Evolutionary conservation across 2,329 filamentous ascomycete species (phyloP), one percentile per base, ranked within the genome.

Genomic region (Lecanicillium sp.): DNA sequence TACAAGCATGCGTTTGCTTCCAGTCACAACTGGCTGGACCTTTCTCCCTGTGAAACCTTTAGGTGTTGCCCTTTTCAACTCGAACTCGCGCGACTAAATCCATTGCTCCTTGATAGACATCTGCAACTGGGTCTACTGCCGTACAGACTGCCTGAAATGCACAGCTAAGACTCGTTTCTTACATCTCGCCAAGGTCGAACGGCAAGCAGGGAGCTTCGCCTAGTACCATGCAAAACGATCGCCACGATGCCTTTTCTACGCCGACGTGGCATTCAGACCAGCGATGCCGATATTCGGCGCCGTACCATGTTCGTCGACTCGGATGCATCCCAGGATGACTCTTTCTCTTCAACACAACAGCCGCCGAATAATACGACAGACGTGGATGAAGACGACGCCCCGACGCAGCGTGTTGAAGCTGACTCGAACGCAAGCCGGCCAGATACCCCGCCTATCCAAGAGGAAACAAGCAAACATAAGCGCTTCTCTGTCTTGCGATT

Each of bases 401-500:
- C 51, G 48, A 42, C 49, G 41, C 37, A 51, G 52, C 28, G 51
- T 53, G 15, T 42, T 52, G 19, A 43, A 44, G 18, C 43, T 44
- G 18, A 43, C 45, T 35, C 41, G 40, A 43, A 37, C 37, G 42
- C 47, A 38, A 50, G 42, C 45, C 62, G 68, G 27, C 64, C 70
- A 11, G 62, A 60, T 27, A 68, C 68, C 11, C 73, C 73, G 18
- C 66, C 70, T 12, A 57, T 71, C 39, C 71, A 76, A 49, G 72
- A 75, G 35, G 69, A 78, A 52, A 67, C 62, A 22, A 62, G 63
- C 25, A 78, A 72, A 51, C 71, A 77, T 49, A 72, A 70, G 43
- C 73, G 77, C 44, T 82, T 82, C 55, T 80, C 75, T 40, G 68
- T 94, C 60, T 68, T 95, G 63, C 81, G 83, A 54, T 88, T 92